phyloP scores from a whole-genome alignment of 371 early-diverging fungal genomes.

The Saksenaea oblongispora region DNA sequence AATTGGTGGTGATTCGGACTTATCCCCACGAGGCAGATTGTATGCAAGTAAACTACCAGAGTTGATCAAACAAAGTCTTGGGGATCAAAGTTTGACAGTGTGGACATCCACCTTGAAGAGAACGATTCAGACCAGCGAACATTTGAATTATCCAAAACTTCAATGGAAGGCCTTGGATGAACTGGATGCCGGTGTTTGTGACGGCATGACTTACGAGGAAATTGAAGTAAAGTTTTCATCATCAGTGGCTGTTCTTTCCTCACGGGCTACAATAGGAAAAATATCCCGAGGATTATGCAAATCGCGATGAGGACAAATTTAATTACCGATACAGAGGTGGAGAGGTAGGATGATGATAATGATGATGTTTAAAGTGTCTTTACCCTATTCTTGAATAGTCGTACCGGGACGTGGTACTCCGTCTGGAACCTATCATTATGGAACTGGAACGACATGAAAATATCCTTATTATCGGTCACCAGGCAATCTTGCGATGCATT shows the following conservation, averaged over 20 bases:
- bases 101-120: constrained; percentile 96
- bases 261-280: constrained; percentile 38
- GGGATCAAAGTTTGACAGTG: constrained; percentile 74
- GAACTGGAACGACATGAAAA: constrained; percentile 96
- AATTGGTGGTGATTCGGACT: constrained; percentile 93
- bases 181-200: constrained; percentile 95
- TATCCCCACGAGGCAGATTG: constrained; percentile 82
- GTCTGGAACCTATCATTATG: constrained; percentile 86
- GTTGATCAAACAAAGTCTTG: constrained; percentile 70
- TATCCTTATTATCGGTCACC: constrained; percentile 94
- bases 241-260: no score
- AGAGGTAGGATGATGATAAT: constrained; percentile 54
- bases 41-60: constrained; percentile 86
- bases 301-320: constrained; percentile 95
- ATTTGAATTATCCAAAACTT: constrained; percentile 83
- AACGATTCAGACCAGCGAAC: constrained; percentile 85
- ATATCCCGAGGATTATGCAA: constrained; percentile 85
- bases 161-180: constrained; percentile 98
- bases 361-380: not conserved
- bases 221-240: constrained; percentile 68
- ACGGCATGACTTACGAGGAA: constrained; percentile 97
- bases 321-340: constrained; percentile 94
- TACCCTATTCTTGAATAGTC: constrained; percentile 39
- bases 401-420: constrained; percentile 73
- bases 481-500: constrained; percentile 92